Evolutionary conservation across 305 asterid species (phyloP).

Genomic region (Striga hermonthica): DNA sequence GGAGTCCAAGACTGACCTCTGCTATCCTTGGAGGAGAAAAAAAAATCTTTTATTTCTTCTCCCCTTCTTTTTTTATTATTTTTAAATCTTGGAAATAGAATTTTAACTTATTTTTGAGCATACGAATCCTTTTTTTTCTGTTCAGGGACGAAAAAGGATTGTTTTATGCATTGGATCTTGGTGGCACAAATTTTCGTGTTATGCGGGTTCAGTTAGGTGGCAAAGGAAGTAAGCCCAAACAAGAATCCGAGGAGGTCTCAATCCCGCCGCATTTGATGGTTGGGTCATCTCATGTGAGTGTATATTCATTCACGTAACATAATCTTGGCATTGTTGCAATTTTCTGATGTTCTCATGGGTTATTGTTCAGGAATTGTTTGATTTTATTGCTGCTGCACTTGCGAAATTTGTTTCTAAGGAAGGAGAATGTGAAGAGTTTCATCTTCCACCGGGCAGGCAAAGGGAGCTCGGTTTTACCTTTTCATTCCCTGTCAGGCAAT

Average conservation of each 20-base stretch:
- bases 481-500: conserved; percentile 57
- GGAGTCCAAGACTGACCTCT: too few species aligned
- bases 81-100: conserved; percentile 13
- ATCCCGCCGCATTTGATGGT: conserved; percentile 88
- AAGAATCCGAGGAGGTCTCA: conserved; percentile 61
- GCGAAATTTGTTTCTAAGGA: conserved; percentile 76
- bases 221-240: conserved; percentile 44
- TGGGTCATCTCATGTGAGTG: conserved; percentile 73
- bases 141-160: conserved; percentile 69
- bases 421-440: conserved; percentile 43
- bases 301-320: conserved; percentile 5
- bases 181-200: conserved; percentile 92
- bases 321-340: conserved; percentile 10
- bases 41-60: too few species aligned
- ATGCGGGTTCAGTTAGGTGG: conserved; percentile 78
- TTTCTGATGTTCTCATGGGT: conserved; percentile 25
- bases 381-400: conserved; percentile 62
- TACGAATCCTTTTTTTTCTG: conserved; percentile 27
- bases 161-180: conserved; percentile 86
- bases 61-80: neutral
- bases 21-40: too few species aligned
- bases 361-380: conserved; percentile 64
- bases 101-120: neutral
- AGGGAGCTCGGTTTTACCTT: conserved; percentile 95
- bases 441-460: conserved; percentile 54